Conservation (phyloP, 805 yeast species). For the Ogataea allantospora region DNA sequence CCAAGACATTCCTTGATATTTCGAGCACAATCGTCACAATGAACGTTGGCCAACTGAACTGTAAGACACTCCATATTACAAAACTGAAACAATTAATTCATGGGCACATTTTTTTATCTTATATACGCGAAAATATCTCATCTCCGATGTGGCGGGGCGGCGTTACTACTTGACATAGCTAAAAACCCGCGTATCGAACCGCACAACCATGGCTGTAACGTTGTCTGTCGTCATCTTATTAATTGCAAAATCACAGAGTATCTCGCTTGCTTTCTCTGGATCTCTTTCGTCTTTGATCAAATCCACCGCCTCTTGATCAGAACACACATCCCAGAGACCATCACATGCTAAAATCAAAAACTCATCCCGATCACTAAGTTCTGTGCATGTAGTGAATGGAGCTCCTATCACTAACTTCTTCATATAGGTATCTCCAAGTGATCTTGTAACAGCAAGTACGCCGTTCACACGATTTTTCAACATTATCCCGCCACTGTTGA, state of each 20-base stretch:
- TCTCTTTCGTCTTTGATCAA: constrained; percentile 53
- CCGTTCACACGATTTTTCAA: constrained; percentile 94
- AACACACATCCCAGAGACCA: constrained; percentile 94
- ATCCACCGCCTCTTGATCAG: constrained; percentile 81
- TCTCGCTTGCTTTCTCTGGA: constrained; percentile 65
- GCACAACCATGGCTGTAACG: constrained; percentile 87
- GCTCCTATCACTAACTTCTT: constrained; percentile 84
- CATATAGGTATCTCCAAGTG: constrained; percentile 91
- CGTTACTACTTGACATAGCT: constrained; percentile 14
- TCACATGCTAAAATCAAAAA: constrained; percentile 91
- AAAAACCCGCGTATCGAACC: constrained; percentile 47
- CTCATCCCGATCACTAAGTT: constrained; percentile 62
- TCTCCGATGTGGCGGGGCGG: constrained; percentile 8
- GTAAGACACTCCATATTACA: constrained; percentile 25
- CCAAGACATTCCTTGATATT: constrained; percentile 35
- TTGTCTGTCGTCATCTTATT: constrained; percentile 83
- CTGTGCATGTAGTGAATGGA: constrained; percentile 90
- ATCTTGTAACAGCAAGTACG: constrained; percentile 88
- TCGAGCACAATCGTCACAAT: constrained; percentile 52
- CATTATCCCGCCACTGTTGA: constrained; percentile 78
- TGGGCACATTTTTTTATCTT: constrained; percentile 1
- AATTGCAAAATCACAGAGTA: constrained; percentile 70
- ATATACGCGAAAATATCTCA: constrained; percentile 12
- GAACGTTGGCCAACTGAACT: constrained; percentile 44
- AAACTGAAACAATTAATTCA: not conserved